These are phyloP conservation scores for Fusarium agapanthi DNA, from an alignment of 2,329 filamentous ascomycete species.

Conservation along the genomic window DNA sequence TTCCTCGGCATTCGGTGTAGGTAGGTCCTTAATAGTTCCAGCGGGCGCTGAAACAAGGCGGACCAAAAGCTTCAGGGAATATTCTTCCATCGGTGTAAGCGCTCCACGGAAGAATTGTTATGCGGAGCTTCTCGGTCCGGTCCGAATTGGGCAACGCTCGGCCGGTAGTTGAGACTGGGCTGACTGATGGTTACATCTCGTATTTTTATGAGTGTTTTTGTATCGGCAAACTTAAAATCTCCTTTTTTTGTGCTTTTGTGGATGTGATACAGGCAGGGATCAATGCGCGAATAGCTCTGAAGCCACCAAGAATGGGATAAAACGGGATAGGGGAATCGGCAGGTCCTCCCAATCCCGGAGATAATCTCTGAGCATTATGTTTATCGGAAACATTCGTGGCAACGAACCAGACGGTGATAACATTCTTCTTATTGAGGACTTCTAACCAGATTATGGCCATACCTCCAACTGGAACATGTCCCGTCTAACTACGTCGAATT, in stretches of 20 bases:
- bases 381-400: not conserved
- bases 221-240: not conserved
- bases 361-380: too few relatives aligned
- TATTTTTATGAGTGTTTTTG: not conserved
- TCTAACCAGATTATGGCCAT: not conserved
- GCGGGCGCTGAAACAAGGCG: not conserved
- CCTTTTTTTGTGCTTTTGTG: not conserved
- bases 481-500: not conserved
- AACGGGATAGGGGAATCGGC: not conserved
- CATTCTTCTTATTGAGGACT: not conserved
- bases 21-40: constrained; percentile 27
- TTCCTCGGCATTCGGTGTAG: not conserved
- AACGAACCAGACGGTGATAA: not conserved
- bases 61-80: not conserved
- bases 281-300: not conserved
- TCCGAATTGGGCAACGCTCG: not conserved
- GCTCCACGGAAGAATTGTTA: constrained; percentile 26
- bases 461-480: fast-evolving
- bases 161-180: not conserved
- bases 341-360: not conserved
- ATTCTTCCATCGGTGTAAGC: constrained; percentile 6
- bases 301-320: not conserved
- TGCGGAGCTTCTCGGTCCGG: constrained; percentile 7
- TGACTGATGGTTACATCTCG: not conserved
- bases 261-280: not conserved